Percentiles rank a stretch among this genome's conserved stretches.
phyloP scores from a whole-genome alignment of 1,139 yeast species.

The Yamadazyma triangularis region DNA sequence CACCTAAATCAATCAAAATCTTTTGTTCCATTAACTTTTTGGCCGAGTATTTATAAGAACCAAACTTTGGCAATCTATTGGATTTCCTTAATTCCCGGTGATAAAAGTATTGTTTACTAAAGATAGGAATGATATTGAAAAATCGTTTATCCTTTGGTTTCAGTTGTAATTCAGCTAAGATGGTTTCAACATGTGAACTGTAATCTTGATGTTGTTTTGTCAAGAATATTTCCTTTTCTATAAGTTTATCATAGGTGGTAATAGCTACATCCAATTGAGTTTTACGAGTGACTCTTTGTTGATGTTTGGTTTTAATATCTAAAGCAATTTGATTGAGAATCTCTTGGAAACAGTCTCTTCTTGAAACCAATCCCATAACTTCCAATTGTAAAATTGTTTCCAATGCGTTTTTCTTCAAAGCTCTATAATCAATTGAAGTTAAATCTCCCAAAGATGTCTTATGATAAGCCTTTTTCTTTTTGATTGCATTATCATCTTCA shows the following conservation, averaged over 20 bases:
- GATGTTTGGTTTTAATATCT: constrained; percentile 77
- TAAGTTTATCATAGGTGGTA: constrained; percentile 55
- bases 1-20: constrained; percentile 56
- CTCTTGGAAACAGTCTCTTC: constrained; percentile 73
- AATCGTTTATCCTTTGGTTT: constrained; percentile 48
- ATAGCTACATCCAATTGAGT: constrained; percentile 59
- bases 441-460: constrained; percentile 50
- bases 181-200: constrained; percentile 62
- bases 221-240: constrained; percentile 59
- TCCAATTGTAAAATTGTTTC: constrained; percentile 78
- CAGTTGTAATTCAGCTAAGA: constrained; percentile 60
- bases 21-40: constrained; percentile 73
- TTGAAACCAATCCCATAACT: constrained; percentile 56
- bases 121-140: constrained; percentile 54
- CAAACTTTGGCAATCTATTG: constrained; percentile 71
- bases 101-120: constrained; percentile 76
- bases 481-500: constrained; percentile 15
- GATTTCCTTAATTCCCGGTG: constrained; percentile 65
- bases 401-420: constrained; percentile 70
- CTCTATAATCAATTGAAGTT: constrained; percentile 59
- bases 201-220: constrained; percentile 62
- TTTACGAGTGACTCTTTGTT: constrained; percentile 58
- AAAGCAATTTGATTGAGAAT: constrained; percentile 77
- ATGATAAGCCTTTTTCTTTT: constrained; percentile 32
- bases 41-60: constrained; percentile 78